Conservation (phyloP, 345 rosid species). For the Dipteronia sinensis region DNA sequence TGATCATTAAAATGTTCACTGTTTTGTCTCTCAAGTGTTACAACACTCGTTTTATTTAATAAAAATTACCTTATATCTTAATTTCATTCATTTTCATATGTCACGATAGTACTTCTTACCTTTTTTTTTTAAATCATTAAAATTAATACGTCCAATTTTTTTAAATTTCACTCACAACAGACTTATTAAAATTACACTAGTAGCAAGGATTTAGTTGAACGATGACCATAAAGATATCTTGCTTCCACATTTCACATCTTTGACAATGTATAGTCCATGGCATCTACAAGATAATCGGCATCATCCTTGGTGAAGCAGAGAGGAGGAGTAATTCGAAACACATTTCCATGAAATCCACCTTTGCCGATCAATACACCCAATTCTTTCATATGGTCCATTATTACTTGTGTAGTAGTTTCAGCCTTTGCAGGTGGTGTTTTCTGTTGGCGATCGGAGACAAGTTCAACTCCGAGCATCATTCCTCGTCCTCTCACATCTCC, state of each 20-base stretch:
- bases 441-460: constrained; percentile 68
- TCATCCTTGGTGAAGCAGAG: constrained; percentile 92
- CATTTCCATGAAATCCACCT: constrained; percentile 89
- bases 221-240: too few species aligned
- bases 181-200: too few species aligned
- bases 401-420: constrained; percentile 50
- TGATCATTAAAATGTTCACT: too few species aligned
- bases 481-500: constrained; percentile 99
- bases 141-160: too few species aligned
- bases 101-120: too few species aligned
- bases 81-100: too few species aligned
- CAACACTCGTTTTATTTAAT: too few species aligned
- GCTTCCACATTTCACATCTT: constrained; percentile 49
- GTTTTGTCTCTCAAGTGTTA: too few species aligned
- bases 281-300: constrained; percentile 88
- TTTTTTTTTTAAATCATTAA: too few species aligned
- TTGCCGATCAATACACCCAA: constrained; percentile 83
- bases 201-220: too few species aligned
- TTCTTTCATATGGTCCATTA: constrained; percentile 95
- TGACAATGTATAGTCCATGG: constrained; percentile 69
- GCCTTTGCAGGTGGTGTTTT: constrained; percentile 78
- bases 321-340: constrained; percentile 90
- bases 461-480: constrained; percentile 91
- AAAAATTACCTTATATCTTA: too few species aligned
- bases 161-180: too few species aligned